Percentiles rank a stretch among this genome's conserved stretches.
phyloP scores from a whole-genome alignment of 2,329 filamentous ascomycete genomes.

The Penicillium sp. region DNA sequence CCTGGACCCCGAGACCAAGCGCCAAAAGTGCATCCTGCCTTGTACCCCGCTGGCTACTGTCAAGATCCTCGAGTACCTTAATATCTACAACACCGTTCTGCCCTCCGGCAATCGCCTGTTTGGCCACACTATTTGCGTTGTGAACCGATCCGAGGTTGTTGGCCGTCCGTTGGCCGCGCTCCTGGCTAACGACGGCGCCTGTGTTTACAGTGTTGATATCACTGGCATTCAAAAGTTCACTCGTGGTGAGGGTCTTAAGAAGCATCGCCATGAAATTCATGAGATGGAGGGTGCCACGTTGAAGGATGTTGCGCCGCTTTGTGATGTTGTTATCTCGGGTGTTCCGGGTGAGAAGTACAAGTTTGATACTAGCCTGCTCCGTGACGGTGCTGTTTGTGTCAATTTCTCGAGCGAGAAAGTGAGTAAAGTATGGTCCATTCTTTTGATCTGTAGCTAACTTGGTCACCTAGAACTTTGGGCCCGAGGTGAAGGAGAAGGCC shows the following conservation, averaged over 20 bases:
- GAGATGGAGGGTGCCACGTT: conserved; percentile 78
- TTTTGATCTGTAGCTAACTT: neutral
- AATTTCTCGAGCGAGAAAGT: conserved; percentile 93
- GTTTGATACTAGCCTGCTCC: conserved; percentile 76
- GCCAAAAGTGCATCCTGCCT: conserved; percentile 87
- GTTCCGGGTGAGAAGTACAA: conserved; percentile 88
- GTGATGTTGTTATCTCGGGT: conserved; percentile 91
- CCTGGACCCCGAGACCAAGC: conserved; percentile 64
- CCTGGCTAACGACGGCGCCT: conserved; percentile 92
- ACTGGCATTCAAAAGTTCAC: conserved; percentile 91
- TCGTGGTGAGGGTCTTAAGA: conserved; percentile 80
- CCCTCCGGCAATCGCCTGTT: conserved; percentile 90
- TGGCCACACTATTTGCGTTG: conserved; percentile 91
- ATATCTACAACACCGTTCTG: conserved; percentile 94
- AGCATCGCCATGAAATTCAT: conserved; percentile 79
- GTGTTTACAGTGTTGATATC: conserved; percentile 91
- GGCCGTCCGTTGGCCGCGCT: conserved; percentile 88
- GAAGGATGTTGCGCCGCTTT: conserved; percentile 77
- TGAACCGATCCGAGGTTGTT: conserved; percentile 95
- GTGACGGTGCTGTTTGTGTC: conserved; percentile 94
- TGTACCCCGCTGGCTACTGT: conserved; percentile 95
- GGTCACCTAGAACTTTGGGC: conserved; percentile 69
- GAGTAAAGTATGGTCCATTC: conserved; percentile 12
- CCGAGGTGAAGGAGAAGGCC: conserved; percentile 89
- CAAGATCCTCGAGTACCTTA: conserved; percentile 93